Percentiles rank a stretch among this genome's conserved stretches.
Conservation (phyloP, 2,329 filamentous ascomycete genomes). For the Kalmusia sp. region DNA sequence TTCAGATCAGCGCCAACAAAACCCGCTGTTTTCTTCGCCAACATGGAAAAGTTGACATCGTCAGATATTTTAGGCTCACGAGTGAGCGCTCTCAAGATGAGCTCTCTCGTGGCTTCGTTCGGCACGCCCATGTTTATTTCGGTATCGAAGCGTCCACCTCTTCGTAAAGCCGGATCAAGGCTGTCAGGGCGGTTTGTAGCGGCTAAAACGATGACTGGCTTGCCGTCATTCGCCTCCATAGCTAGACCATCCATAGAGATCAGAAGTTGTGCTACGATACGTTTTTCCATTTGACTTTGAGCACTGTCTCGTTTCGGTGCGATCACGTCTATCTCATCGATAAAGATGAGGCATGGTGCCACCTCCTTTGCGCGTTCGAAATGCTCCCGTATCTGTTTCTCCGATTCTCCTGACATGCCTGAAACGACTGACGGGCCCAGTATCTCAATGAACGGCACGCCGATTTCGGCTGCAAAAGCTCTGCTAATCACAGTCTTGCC, state of each 20-base stretch:
- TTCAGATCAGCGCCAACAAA: slow-evolving; percentile 92
- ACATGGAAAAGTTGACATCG: slow-evolving; percentile 73
- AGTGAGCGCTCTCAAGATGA: slow-evolving; percentile 79
- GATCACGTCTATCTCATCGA: slow-evolving; percentile 92
- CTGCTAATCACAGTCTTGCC: slow-evolving; percentile 86
- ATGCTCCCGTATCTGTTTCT: slow-evolving; percentile 83
- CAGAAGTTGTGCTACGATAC: slow-evolving; percentile 82
- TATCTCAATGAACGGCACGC: slow-evolving; percentile 81
- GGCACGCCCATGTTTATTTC: slow-evolving; percentile 90
- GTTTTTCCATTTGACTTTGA: slow-evolving; percentile 87
- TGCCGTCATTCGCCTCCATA: slow-evolving; percentile 73
- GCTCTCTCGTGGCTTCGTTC: slow-evolving; percentile 75
- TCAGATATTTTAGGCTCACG: slow-evolving; percentile 68
- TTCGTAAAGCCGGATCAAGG: slow-evolving; percentile 78
- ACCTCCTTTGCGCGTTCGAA: slow-evolving; percentile 88
- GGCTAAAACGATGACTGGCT: slow-evolving; percentile 86
- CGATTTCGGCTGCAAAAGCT: slow-evolving; percentile 77
- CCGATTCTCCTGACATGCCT: slow-evolving; percentile 87
- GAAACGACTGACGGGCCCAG: slow-evolving; percentile 82
- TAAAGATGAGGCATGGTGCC: slow-evolving; percentile 88
- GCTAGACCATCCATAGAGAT: slow-evolving; percentile 84
- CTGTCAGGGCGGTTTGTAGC: slow-evolving; percentile 90
- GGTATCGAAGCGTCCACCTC: slow-evolving; percentile 78
- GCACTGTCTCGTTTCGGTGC: slow-evolving; percentile 84
- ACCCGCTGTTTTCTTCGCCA: slow-evolving; percentile 87